These are phyloP conservation scores for Gossypioides kirkii DNA, from an alignment of 345 rosid genomes.

Conservation along the genomic window DNA sequence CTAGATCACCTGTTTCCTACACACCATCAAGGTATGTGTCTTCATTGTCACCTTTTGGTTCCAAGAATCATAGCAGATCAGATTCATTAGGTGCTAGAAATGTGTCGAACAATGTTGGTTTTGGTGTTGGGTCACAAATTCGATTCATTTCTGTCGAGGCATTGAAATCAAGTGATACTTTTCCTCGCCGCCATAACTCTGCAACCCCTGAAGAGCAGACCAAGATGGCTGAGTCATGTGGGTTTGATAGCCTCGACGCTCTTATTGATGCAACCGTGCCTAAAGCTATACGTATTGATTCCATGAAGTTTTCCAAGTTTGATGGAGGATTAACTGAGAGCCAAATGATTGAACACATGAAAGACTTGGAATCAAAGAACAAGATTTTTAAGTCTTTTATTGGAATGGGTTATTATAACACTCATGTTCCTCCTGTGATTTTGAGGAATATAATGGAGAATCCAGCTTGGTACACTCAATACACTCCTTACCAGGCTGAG, in stretches of 20 bases:
- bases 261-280: slow-evolving; percentile 89
- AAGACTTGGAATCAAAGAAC: slow-evolving; percentile 64
- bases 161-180: slow-evolving; percentile 64
- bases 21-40: slow-evolving; percentile 70
- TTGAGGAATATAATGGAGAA: slow-evolving; percentile 93
- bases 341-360: slow-evolving; percentile 83
- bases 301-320: slow-evolving; percentile 85
- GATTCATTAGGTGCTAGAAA: slow-evolving; percentile 26
- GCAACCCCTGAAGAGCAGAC: slow-evolving; percentile 82
- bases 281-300: slow-evolving; percentile 81
- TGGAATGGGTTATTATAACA: slow-evolving; percentile 95
- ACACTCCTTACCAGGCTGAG: slow-evolving; percentile 99
- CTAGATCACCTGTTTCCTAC: slow-evolving; percentile 37
- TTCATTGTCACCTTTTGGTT: slow-evolving; percentile 55
- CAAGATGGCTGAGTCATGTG: slow-evolving; percentile 68
- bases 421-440: slow-evolving; percentile 85
- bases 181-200: slow-evolving; percentile 95
- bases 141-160: slow-evolving; percentile 73
- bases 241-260: slow-evolving; percentile 62
- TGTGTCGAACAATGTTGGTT: slow-evolving; percentile 16
- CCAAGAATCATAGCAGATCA: slow-evolving; percentile 21
- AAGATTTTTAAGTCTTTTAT: slow-evolving; percentile 80
- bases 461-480: slow-evolving; percentile 98
- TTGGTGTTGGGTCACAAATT: slow-evolving; percentile 42
- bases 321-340: slow-evolving; percentile 84